Base-by-base conservation (phyloP, 257 asterid genomes). In the Paulownia fortunei region DNA sequence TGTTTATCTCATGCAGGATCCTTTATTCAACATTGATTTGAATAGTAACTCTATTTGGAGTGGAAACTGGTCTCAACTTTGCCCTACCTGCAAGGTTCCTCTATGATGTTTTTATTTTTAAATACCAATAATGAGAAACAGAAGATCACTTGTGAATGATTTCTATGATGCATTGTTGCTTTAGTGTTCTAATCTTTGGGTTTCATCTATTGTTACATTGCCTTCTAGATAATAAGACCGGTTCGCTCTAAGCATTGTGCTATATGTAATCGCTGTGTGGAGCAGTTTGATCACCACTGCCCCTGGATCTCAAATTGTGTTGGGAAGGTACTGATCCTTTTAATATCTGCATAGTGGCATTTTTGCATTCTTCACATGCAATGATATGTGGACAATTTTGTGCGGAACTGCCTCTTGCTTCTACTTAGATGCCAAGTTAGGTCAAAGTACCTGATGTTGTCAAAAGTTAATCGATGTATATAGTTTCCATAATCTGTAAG, bases 251-350 rank as follows among this genome's bases (percentile, higher is more conserved):
- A 95, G 92, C 99, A 95, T 82, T 95, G 99, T 83, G 91, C 97
- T 13, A 76, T 88, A 67, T 95, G 99, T 86, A 87, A 92, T 62
- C 92, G 90, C 76, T 95, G 99, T 67, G 99, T 93, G 80, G 99
- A 93, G 85, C 98, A 95, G 86, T 95, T 95, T 82, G 99, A 95
- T 85, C 98, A 95, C 83, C 99, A 95, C 82, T 95, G 99, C 78
- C 99, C 98, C 55, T 95, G 99, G 98, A 87, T 95, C 87, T 93
- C 99, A 75, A 95, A 95, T 81, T 95, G 99, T 81, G 99, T 95
- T 74, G 98, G 98, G 46, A 95, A 93, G 99, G 99, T 95, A 87
- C 68, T 27, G 8, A 61, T 54, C 42, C 27, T 39, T 24, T 11
- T 58, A 47, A 36, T 75, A 27, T 30, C 72, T 58, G 59, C 44